Conservation (phyloP, 202 grass and related monocot genomes). For the Alloteropsis angusta region DNA sequence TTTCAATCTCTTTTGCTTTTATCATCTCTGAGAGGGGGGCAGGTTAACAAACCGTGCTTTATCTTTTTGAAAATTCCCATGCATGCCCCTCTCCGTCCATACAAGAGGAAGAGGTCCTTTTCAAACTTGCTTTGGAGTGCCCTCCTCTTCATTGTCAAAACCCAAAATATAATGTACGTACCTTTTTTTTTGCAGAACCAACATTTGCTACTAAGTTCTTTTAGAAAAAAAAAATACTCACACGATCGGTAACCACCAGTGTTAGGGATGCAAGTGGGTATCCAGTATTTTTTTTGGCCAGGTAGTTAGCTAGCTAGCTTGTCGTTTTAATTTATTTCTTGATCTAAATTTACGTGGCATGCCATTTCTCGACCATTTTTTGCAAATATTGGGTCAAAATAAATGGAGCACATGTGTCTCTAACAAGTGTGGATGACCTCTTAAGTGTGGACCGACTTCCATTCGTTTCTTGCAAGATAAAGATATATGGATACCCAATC, state of each 20-base stretch:
- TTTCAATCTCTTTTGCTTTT: conserved; percentile 44
- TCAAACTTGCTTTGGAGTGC: conserved; percentile 14
- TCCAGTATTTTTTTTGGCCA: too few species aligned
- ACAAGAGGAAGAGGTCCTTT: conserved; percentile 30
- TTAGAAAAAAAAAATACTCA: background rate
- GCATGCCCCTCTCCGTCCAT: conserved; percentile 21
- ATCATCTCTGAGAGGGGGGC: background rate
- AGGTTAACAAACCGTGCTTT: conserved; percentile 31
- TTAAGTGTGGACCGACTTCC: too few species aligned
- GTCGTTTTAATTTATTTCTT: too few species aligned
- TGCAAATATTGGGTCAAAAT: too few species aligned
- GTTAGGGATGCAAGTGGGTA: too few species aligned
- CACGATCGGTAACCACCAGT: background rate
- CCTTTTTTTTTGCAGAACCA: background rate
- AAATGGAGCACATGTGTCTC: too few species aligned
- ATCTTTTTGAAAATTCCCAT: conserved; percentile 75
- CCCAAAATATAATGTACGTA: background rate
- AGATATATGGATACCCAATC: too few species aligned
- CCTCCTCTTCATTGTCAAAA: conserved; percentile 1
- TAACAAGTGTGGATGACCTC: too few species aligned
- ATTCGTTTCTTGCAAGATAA: too few species aligned
- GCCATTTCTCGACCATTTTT: too few species aligned
- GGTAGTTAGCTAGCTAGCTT: too few species aligned
- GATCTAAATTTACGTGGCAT: too few species aligned
- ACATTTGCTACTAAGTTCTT: background rate